These are phyloP conservation scores for Neopestalotiopsis clavispora DNA, from an alignment of 2,329 filamentous ascomycete species.

Conservation along the genomic window DNA sequence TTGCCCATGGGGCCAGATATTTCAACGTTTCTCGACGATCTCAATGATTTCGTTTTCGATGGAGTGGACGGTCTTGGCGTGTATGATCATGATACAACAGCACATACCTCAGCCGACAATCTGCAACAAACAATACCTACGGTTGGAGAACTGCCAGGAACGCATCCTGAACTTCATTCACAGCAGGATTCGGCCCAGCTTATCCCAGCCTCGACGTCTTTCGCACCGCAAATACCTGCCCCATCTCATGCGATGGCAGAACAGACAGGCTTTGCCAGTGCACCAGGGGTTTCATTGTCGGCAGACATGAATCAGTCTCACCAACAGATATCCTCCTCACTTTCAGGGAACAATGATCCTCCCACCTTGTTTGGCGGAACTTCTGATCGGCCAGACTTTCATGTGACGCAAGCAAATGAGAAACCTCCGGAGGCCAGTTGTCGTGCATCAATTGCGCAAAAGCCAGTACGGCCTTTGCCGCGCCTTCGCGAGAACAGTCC, in stretches of 20 bases:
- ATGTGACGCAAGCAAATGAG: not conserved
- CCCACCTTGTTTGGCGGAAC: not conserved
- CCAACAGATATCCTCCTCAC: not conserved
- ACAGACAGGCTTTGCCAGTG: not conserved
- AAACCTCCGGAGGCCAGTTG: not conserved
- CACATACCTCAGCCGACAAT: not conserved
- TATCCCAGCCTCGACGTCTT: not conserved
- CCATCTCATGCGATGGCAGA: not conserved
- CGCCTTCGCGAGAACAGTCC: not conserved
- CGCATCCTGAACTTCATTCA: not conserved
- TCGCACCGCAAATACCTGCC: not conserved
- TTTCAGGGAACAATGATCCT: not conserved
- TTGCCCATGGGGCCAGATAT: not conserved
- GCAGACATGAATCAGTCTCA: not conserved
- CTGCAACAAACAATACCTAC: not conserved
- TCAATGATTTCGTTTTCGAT: not conserved
- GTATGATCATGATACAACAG: not conserved
- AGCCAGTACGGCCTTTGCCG: not conserved
- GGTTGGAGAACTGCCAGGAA: not conserved
- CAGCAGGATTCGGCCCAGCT: not conserved
- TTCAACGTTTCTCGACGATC: not conserved
- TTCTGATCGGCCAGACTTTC: not conserved
- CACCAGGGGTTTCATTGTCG: not conserved
- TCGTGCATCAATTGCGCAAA: not conserved
- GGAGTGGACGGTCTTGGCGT: not conserved